Evolutionary conservation across 1,284 basidiomycete genomes (phyloP), one percentile per base, ranked within the genome.

Genomic region (Ganoderma lingzhi): DNA sequence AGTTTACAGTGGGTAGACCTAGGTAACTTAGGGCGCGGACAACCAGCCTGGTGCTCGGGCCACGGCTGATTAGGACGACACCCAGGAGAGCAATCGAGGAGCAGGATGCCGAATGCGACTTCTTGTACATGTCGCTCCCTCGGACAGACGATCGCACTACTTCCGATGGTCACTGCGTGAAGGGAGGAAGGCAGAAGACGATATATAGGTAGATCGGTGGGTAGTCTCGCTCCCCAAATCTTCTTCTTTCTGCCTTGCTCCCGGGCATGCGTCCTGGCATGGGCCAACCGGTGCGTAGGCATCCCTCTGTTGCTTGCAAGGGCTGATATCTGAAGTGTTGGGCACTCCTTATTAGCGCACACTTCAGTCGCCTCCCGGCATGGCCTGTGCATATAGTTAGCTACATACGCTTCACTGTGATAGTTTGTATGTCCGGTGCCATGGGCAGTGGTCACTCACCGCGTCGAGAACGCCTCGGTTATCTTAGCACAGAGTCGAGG

Each of bases 81-180:
- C 28, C 30, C 23, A 32, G 53, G 53, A 30, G 19, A 56, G 53
- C 23, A 56, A 56, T 56, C 53, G 53, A 56, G 48, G 48, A 53
- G 48, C 12, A 53, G 48, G 12, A 51, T 28, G 2, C 28, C 12
- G 48, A 51, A 23, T 0, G 48, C 14, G 48, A 14, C 48, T 53
- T 28, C 53, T 56, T 19, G 53, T 23, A 23, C 23, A 23, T 23
- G 23, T 56, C 32, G 6, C 17, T 10, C 53, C 32, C 17, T 32
- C 8, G 53, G 12, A 28, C 10, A 14, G 23, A 23, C 48, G 48
- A 53, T 53, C 48, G 23, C 23, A 32, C 35, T 35, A 59, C 56
- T 59, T 17, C 35, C 37, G 56, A 59, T 59, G 35, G 56, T 59
- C 56, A 59, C 56, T 23, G 35, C 32, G 35, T 59, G 56, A 59